phyloP scores from a whole-genome alignment of 257 asterid genomes.

The Fraxinus pennsylvanica region DNA sequence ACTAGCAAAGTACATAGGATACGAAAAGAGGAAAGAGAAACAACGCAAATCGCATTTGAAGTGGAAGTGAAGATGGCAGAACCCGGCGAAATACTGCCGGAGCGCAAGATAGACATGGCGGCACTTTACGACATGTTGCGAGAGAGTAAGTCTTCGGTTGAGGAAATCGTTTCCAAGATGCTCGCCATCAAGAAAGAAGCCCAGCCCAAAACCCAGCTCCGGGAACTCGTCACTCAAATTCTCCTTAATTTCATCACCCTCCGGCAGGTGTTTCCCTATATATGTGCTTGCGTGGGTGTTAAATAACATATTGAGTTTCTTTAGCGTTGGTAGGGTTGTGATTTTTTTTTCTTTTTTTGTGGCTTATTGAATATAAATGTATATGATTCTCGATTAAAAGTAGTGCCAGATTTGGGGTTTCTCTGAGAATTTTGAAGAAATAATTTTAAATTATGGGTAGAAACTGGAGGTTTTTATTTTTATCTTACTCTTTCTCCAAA shows the following conservation, averaged over 20 bases:
- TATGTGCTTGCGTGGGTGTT: not conserved
- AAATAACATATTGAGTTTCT: not conserved
- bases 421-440: not conserved
- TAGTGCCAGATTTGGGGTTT: not conserved
- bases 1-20: not conserved
- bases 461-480: too few relatives aligned
- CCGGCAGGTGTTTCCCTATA: conserved; percentile 64
- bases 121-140: conserved; percentile 66
- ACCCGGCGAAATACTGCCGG: conserved; percentile 90
- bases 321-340: not conserved
- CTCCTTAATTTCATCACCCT: conserved; percentile 81
- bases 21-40: not conserved
- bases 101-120: conserved; percentile 71
- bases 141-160: conserved; percentile 65
- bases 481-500: not conserved
- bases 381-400: not conserved
- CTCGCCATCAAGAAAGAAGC: conserved; percentile 63
- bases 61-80: conserved; percentile 77
- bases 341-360: not conserved
- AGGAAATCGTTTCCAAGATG: conserved; percentile 75
- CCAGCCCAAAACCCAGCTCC: conserved; percentile 59
- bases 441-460: not conserved
- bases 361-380: not conserved
- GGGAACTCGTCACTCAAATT: conserved; percentile 74
- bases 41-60: not conserved